Conservation (phyloP, 2,329 filamentous ascomycete species). For the Waltergamsia citrina region DNA sequence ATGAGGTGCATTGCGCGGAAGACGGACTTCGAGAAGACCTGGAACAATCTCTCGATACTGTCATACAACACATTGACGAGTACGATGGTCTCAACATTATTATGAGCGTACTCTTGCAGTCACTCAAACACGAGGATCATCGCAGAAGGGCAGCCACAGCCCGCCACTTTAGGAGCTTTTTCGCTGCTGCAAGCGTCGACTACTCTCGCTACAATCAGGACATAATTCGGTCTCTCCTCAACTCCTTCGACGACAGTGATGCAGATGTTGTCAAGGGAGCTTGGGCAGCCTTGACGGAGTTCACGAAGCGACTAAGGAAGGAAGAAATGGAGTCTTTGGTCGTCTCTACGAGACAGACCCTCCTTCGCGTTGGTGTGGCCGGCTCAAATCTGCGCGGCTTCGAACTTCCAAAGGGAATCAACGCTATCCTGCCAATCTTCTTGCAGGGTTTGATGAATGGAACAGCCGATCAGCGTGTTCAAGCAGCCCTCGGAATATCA, state of each 20-base stretch:
- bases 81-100: slow-evolving; percentile 90
- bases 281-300: slow-evolving; percentile 77
- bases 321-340: slow-evolving; percentile 97
- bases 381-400: slow-evolving; percentile 84
- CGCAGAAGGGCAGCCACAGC: slow-evolving; percentile 70
- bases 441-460: slow-evolving; percentile 97
- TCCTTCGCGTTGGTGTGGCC: slow-evolving; percentile 81
- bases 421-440: slow-evolving; percentile 92
- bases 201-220: slow-evolving; percentile 96
- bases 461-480: slow-evolving; percentile 80
- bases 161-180: slow-evolving; percentile 77
- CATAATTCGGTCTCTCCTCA: slow-evolving; percentile 79
- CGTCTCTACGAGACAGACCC: slow-evolving; percentile 71
- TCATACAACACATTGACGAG: slow-evolving; percentile 88
- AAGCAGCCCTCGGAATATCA: slow-evolving; percentile 86
- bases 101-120: slow-evolving; percentile 83
- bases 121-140: slow-evolving; percentile 92
- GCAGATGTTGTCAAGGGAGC: slow-evolving; percentile 76
- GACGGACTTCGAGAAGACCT: slow-evolving; percentile 66
- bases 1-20: slow-evolving; percentile 70
- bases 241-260: slow-evolving; percentile 87
- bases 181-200: slow-evolving; percentile 69
- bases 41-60: slow-evolving; percentile 73
- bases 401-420: slow-evolving; percentile 90
- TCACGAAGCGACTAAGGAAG: slow-evolving; percentile 85